Evolutionary conservation across 148 eudicot species (phyloP), one percentile per base, ranked within the genome.

Genomic region (Spergularia bocconei): DNA sequence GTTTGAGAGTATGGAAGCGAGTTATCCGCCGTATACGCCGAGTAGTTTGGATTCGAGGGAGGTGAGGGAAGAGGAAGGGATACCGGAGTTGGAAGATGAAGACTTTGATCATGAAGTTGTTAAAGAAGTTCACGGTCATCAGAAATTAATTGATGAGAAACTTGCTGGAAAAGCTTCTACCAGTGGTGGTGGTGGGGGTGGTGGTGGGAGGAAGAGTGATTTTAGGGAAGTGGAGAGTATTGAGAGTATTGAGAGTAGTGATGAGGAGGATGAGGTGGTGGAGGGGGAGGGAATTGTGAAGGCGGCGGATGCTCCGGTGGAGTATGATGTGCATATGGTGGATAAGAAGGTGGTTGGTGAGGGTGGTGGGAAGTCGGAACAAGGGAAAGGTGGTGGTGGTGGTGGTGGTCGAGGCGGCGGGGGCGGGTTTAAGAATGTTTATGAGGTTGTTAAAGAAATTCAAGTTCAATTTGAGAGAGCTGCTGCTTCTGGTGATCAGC

Each of bases 41-140:
- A 91, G 95, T 74, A 75, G 72, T 33, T 11, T 84, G 16, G 90
- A 88, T 38, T 95, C 89, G 1, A 92, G 88, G 78, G 99, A 95
- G 73, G 86, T 91, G 79, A 92, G 99, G 14, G 98, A 91, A 36
- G 98, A 89, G 33, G 99, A 95, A 73, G 99, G 99, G 52, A 95
- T 95, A 23, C 98, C 99, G 17, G 99, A 95, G 57, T 89, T 95
- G 80, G 99, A 92, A 65, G 97, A 91, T 58, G 99, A 92, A 78
- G 92, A 88, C 77, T 82, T 64, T 63, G 84, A 79, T 71, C 87
- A 89, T 15, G 99, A 89, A 75, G 94, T 95, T 78, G 97, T 95
- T 14, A 92, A 95, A 75, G 91, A 95, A 75, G 92, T 92, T 41
- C 80, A 90, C 25, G 86, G 85, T 2, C 39, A 86, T 73, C 89